Conservation (phyloP, 345 rosid genomes). For the Isatis tinctoria region DNA sequence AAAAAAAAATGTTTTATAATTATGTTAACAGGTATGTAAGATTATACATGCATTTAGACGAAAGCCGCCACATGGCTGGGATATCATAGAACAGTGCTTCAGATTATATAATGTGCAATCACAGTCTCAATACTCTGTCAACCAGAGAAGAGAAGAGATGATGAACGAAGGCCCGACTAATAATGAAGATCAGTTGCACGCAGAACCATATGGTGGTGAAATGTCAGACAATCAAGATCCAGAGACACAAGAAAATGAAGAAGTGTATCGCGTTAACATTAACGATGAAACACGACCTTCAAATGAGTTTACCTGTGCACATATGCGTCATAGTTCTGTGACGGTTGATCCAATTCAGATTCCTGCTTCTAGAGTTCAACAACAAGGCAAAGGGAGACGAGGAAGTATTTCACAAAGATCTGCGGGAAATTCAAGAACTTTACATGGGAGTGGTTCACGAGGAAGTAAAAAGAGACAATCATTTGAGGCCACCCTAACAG, state of each 20-base stretch:
- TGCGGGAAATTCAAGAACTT: too few relatives aligned
- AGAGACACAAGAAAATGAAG: background rate
- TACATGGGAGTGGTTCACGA: too few relatives aligned
- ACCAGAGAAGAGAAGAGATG: background rate
- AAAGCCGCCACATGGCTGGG: background rate
- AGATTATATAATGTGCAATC: background rate
- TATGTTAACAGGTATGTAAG: background rate
- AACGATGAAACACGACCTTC: background rate
- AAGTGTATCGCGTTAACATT: background rate
- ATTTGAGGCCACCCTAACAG: too few relatives aligned
- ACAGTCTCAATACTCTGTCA: background rate
- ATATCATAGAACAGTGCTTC: background rate
- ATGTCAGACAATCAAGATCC: background rate
- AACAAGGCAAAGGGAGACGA: too few relatives aligned
- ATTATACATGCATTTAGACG: background rate
- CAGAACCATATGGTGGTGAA: background rate
- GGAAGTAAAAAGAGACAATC: too few relatives aligned
- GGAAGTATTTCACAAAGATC: too few relatives aligned
- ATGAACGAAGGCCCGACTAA: background rate
- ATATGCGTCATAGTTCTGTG: too few relatives aligned
- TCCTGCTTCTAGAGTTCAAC: too few relatives aligned
- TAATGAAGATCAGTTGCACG: background rate
- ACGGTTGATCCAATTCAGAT: too few relatives aligned
- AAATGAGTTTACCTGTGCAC: background rate
- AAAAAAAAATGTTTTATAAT: background rate